Conservation (phyloP, 164 flowering plant genomes). For the Protea cynaroides region DNA sequence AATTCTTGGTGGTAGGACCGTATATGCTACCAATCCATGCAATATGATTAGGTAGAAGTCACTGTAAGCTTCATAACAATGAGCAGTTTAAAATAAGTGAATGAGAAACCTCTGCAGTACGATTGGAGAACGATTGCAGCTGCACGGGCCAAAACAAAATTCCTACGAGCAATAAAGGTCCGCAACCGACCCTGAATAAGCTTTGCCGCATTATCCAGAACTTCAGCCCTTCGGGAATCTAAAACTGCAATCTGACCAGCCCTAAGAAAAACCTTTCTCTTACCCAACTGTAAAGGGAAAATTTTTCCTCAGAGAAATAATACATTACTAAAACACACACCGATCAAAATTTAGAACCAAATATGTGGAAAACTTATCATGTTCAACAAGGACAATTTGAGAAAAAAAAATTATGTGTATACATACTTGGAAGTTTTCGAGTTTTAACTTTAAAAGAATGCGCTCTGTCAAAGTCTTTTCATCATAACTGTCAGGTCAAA, state of each 20-base stretch:
- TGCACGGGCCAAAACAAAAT: conserved; percentile 37
- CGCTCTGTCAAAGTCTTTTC: conserved; percentile 58
- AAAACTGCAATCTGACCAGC: conserved; percentile 92
- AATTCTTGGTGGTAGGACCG: background rate
- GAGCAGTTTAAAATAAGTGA: conserved; percentile 1
- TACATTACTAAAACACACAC: background rate
- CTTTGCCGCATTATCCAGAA: conserved; percentile 76
- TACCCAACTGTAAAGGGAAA: conserved; percentile 58
- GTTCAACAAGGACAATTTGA: background rate
- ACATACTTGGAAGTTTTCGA: conserved; percentile 80
- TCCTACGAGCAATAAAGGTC: conserved; percentile 55
- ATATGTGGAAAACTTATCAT: background rate
- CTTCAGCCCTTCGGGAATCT: conserved; percentile 80
- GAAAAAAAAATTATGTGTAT: conserved; percentile 6
- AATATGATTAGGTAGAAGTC: background rate
- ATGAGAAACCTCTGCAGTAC: conserved; percentile 60
- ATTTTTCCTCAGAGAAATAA: background rate
- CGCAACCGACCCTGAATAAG: conserved; percentile 55
- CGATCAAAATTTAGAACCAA: background rate
- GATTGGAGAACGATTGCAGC: conserved; percentile 73
- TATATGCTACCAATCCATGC: background rate
- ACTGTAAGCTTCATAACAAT: background rate
- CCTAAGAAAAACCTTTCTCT: conserved; percentile 80
- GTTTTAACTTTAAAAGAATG: conserved; percentile 65
- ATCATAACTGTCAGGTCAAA: conserved; percentile 54